phyloP scores from a whole-genome alignment of 2,329 filamentous ascomycete genomes.

The Macroventuria anomochaeta region DNA sequence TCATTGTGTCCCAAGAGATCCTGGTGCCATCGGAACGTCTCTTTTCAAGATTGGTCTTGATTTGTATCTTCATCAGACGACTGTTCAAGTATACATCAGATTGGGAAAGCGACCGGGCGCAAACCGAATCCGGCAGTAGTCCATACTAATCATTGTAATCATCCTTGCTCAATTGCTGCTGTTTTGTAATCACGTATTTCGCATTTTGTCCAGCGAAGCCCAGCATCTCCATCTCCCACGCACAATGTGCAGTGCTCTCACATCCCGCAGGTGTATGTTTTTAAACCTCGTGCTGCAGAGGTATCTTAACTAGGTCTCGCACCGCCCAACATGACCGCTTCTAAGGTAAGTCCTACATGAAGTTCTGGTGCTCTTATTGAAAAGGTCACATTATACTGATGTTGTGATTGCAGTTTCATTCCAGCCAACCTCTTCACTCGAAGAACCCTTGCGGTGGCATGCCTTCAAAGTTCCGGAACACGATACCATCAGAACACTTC shows the following conservation, averaged over 20 bases:
- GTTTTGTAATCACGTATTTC: conserved; percentile 40
- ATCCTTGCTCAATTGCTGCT: conserved; percentile 19
- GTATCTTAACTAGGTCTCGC: background rate
- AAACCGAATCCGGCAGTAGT: conserved; percentile 2
- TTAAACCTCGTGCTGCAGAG: background rate
- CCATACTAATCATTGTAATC: conserved; percentile 28
- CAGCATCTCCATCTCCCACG: background rate
- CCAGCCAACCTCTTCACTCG: background rate
- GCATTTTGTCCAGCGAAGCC: background rate
- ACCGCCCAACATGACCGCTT: conserved; percentile 17
- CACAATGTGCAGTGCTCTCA: conserved; percentile 8
- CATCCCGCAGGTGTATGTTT: conserved; percentile 4
- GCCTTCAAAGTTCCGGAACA: conserved; percentile 57
- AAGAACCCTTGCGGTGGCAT: conserved; percentile 2
- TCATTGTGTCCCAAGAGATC: background rate
- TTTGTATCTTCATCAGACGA: background rate
- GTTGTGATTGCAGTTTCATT: background rate
- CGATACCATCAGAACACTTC: conserved; percentile 62
- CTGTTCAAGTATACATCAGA: background rate
- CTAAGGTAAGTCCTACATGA: conserved; percentile 11
- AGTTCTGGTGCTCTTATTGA: background rate
- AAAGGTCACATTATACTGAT: background rate
- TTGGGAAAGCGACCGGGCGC: background rate
- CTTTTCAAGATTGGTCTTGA: background rate
- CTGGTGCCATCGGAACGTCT: background rate